A percentile compares a stretch with the other conserved stretches of the same genome.
These are phyloP conservation scores for Botrytis sinoallii DNA, from an alignment of 2,329 filamentous ascomycete genomes.

Conservation along the genomic window DNA sequence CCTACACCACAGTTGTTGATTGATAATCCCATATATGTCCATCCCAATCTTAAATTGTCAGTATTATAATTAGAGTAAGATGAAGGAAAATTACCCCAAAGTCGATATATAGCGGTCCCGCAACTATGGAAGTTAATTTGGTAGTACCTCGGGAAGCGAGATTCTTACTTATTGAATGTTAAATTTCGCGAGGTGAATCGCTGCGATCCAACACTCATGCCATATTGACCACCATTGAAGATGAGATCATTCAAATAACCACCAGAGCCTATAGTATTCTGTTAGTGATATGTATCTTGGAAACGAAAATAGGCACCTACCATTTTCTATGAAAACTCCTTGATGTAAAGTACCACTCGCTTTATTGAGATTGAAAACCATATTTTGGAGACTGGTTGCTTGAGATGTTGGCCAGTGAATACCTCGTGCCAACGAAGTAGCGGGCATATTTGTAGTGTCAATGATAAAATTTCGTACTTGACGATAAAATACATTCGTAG, in stretches of 20 bases:
- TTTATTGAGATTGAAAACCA: constrained; percentile 55
- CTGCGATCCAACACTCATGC: constrained; percentile 61
- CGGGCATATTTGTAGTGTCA: constrained; percentile 47
- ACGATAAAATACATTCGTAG: constrained; percentile 66
- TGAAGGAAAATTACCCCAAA: constrained; percentile 43
- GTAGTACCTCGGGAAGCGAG: neutral
- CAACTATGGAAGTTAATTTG: constrained; percentile 33
- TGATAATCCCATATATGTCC: constrained; percentile 50
- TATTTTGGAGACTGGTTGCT: constrained; percentile 59
- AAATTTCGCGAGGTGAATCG: constrained; percentile 61
- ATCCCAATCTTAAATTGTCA: constrained; percentile 47
- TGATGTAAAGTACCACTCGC: constrained; percentile 48
- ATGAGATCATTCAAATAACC: constrained; percentile 58
- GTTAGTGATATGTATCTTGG: constrained; percentile 48
- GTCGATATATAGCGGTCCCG: constrained; percentile 54
- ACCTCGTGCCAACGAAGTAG: constrained; percentile 37
- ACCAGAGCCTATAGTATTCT: constrained; percentile 43
- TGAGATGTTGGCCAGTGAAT: constrained; percentile 55
- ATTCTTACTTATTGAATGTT: constrained; percentile 39
- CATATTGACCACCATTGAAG: constrained; percentile 60
- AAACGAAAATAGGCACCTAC: constrained; percentile 39
- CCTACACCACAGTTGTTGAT: constrained; percentile 53
- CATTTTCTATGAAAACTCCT: constrained; percentile 50
- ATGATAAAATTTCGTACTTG: constrained; percentile 63
- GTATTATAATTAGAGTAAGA: too few species aligned